phyloP scores from a whole-genome alignment of 2,329 filamentous ascomycete genomes.

The Fusarium liriodendri region DNA sequence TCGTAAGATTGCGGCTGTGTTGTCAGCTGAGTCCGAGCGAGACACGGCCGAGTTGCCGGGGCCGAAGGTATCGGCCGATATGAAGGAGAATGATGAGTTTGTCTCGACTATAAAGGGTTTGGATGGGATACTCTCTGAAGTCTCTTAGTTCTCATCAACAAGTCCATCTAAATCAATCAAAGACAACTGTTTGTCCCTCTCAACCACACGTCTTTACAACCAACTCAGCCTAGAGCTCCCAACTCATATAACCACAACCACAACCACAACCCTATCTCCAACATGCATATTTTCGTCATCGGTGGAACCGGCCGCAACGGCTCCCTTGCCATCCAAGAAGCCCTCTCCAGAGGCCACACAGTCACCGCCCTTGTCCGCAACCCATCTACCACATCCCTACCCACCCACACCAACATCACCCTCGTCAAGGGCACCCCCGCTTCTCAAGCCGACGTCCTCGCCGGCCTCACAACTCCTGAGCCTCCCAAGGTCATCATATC shows the following conservation, averaged over 20 bases:
- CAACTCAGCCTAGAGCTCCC: neutral
- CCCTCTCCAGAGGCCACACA: conserved; percentile 14
- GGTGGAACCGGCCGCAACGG: conserved; percentile 32
- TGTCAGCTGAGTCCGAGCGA: neutral
- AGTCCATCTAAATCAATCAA: neutral
- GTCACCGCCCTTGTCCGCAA: conserved; percentile 21
- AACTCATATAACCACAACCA: neutral
- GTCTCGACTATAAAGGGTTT: conserved; percentile 19
- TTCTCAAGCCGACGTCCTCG: conserved; percentile 10
- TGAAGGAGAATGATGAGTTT: rapidly evolving
- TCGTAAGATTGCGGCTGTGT: neutral
- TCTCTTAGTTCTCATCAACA: neutral
- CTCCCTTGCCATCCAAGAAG: conserved; percentile 20
- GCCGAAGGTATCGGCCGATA: conserved; percentile 12
- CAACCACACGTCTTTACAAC: neutral
- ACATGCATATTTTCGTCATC: conserved; percentile 30
- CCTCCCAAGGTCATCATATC: conserved; percentile 7
- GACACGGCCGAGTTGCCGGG: neutral
- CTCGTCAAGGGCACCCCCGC: conserved; percentile 17
- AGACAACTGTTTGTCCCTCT: neutral
- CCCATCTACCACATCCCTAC: neutral
- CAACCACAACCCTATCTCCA: neutral
- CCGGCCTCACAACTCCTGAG: neutral
- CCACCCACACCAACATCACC: conserved; percentile 10
- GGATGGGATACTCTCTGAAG: neutral